Evolutionary conservation across 805 yeast species (phyloP).

Genomic region (Ogataea wickerhamii): DNA sequence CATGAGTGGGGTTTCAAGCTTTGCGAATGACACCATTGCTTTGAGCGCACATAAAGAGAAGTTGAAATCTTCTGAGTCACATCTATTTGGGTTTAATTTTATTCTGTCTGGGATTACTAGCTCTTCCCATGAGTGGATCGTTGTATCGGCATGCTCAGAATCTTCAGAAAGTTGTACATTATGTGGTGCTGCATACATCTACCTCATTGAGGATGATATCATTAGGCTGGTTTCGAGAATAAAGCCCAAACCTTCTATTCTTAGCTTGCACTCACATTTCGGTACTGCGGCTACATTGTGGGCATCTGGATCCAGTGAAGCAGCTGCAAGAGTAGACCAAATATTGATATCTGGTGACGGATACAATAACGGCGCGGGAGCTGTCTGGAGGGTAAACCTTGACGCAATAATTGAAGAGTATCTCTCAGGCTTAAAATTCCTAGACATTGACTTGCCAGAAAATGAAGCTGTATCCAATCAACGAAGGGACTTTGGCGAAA

Average conservation of each 20-base stretch:
- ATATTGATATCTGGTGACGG: constrained; percentile 38
- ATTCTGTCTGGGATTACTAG: constrained; percentile 22
- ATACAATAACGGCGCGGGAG: constrained; percentile 38
- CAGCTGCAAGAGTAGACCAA: constrained; percentile 4
- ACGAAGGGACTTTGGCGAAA: constrained; percentile 29
- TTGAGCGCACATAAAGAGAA: constrained; percentile 5
- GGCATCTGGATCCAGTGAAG: background rate
- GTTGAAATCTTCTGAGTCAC: constrained; percentile 20
- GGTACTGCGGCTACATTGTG: constrained; percentile 16
- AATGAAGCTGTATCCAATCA: constrained; percentile 1
- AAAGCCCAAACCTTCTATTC: constrained; percentile 5
- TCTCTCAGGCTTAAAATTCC: background rate
- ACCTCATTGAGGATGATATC: constrained; percentile 5
- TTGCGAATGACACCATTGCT: background rate
- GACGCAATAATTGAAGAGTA: constrained; percentile 5
- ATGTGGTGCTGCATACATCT: constrained; percentile 41
- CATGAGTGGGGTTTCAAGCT: background rate
- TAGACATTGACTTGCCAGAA: constrained; percentile 9
- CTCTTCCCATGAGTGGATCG: constrained; percentile 23
- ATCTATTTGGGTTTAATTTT: constrained; percentile 28
- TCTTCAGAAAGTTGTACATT: constrained; percentile 28
- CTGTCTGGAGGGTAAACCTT: constrained; percentile 41
- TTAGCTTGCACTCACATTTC: constrained; percentile 16
- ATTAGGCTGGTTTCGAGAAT: constrained; percentile 15
- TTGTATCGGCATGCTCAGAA: constrained; percentile 29